Percentiles rank a stretch among this genome's conserved stretches.
phyloP scores from a whole-genome alignment of 225 moss, liverwort and hornwort species.

The Rhytidiadelphus loreus region DNA sequence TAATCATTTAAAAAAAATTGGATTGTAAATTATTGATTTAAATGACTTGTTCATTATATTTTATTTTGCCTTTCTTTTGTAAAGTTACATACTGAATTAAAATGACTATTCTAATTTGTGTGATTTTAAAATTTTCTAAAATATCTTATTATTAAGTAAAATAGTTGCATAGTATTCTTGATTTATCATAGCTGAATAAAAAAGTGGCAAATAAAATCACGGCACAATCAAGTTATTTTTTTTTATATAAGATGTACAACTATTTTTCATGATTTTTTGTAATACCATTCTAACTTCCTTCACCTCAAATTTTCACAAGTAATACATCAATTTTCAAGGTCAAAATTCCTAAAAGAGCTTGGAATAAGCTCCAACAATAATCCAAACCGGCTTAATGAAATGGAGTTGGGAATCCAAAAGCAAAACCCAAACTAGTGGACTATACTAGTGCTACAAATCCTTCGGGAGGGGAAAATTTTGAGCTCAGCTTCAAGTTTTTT shows the following conservation, averaged over 20 bases:
- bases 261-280: background rate
- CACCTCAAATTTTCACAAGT: background rate
- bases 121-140: background rate
- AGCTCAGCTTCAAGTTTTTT: accelerated
- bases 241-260: background rate
- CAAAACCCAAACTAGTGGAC: accelerated
- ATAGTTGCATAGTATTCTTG: background rate
- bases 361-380: background rate
- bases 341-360: accelerated
- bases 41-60: background rate
- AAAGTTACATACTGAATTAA: background rate
- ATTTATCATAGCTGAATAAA: background rate
- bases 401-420: accelerated
- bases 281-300: background rate
- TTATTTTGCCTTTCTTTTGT: background rate
- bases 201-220: accelerated
- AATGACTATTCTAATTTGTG: background rate
- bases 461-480: accelerated
- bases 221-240: background rate
- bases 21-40: too few relatives aligned
- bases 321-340: background rate
- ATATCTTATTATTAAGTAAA: background rate
- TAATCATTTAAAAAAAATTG: background rate
- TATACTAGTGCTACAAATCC: background rate
- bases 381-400: background rate